phyloP scores from a whole-genome alignment of 2,329 filamentous ascomycete genomes.

The Pleoardoris graminearum region DNA sequence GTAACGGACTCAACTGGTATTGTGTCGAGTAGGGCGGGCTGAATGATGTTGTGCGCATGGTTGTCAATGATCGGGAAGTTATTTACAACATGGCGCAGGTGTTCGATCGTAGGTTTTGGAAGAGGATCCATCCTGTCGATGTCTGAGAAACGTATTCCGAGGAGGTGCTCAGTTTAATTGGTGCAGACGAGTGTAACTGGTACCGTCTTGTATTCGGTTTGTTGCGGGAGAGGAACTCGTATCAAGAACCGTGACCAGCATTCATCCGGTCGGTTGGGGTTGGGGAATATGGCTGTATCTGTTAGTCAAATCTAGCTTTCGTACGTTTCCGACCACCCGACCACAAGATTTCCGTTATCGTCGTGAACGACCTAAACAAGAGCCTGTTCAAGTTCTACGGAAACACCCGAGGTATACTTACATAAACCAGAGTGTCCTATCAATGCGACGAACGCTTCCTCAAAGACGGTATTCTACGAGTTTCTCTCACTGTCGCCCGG shows the following conservation, averaged over 20 bases:
- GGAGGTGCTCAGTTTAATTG: background rate
- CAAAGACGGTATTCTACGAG: too few relatives aligned
- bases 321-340: too few relatives aligned
- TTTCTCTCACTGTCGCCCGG: too few relatives aligned
- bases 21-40: slow-evolving; percentile 52
- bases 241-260: background rate
- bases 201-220: background rate
- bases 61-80: slow-evolving; percentile 69
- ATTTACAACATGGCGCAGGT: slow-evolving; percentile 39
- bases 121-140: slow-evolving; percentile 23
- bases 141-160: background rate
- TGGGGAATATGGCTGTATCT: too few relatives aligned
- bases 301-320: too few relatives aligned
- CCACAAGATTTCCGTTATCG: too few relatives aligned
- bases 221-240: background rate
- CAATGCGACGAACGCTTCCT: too few relatives aligned
- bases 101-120: slow-evolving; percentile 33
- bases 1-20: slow-evolving; percentile 66
- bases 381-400: too few relatives aligned
- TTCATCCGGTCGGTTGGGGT: too few relatives aligned
- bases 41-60: slow-evolving; percentile 71
- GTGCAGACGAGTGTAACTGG: background rate
- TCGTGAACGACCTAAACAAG: too few relatives aligned
- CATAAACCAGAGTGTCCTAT: too few relatives aligned
- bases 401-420: too few relatives aligned